Base-by-base conservation (phyloP, 2,329 filamentous ascomycete genomes). In the Leptosphaerulina australis region DNA sequence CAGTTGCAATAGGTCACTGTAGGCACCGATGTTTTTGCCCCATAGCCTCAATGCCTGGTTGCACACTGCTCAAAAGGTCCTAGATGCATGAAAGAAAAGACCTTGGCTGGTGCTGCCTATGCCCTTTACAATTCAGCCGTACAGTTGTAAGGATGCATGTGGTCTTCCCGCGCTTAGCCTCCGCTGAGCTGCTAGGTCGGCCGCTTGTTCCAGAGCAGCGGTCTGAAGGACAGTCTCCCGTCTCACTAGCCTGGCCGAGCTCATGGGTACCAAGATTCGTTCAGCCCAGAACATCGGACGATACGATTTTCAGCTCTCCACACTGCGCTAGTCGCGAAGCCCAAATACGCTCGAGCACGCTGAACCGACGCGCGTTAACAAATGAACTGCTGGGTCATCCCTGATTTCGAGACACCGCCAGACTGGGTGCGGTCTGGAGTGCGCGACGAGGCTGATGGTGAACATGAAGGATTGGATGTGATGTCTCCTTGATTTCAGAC, bases 221-320 rank as follows among this genome's bases (percentile, higher is more conserved):
- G 47, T 30, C 47, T 50, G 39, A 36, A 35, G 24, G 47, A 20
- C 20, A 29, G 34, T 44, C 40, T 50, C 47, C 40, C 47, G 47
- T 29, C 5, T 12, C 29, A 29, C 34, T 44, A 44, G 46, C 39
- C 14, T n/a, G 14, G 46, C 29, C 33, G 33, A 15, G 38, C 46
- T 24, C 20, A n/a, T n/a, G 29, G 9, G 20, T 30, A 12, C 29
- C 26, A 33, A 35, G 39, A 28, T 41, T 20, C 28, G 20, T 14
- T 21, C 28, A 44, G 46, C 40, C 40, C 40, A 50, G 47, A 50
- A 40, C 35, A 24, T 39, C 34, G 33, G 40, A 9, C 26, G 35
- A 28, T 50, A 35, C 39, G n/a, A 8, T 11, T 39, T 31, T 50
- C 40, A 50, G 47, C 47, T 50, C 47, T 44, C 47, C 40, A 50